A percentile compares a stretch with the other conserved stretches of the same genome.
These are phyloP conservation scores for Geotrichum carabidarum DNA, from an alignment of 1,139 yeast genomes.

Conservation along the genomic window DNA sequence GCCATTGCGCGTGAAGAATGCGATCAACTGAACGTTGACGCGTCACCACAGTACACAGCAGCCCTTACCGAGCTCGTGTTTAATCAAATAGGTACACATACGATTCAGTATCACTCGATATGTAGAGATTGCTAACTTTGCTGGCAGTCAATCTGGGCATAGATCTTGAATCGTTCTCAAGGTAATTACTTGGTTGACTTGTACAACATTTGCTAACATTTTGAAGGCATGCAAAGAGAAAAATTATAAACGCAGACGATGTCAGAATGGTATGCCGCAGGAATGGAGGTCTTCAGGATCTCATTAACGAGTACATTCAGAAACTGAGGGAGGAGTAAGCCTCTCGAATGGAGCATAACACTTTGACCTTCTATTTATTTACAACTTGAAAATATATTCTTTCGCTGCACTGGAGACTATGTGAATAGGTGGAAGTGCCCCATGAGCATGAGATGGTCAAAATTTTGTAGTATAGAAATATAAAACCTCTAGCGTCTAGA, in stretches of 20 bases:
- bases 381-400: too few species aligned
- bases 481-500: not conserved
- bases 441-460: too few species aligned
- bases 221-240: constrained; percentile 32
- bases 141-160: constrained; percentile 26
- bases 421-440: too few species aligned
- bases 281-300: constrained; percentile 30
- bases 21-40: constrained; percentile 24
- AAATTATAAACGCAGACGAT: constrained; percentile 30
- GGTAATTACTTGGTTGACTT: constrained; percentile 18
- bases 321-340: constrained; percentile 14
- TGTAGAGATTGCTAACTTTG: not conserved
- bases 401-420: too few species aligned
- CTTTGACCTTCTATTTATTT: too few species aligned
- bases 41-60: constrained; percentile 33
- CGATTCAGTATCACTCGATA: not conserved
- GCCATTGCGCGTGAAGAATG: constrained; percentile 34
- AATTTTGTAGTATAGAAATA: too few species aligned
- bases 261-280: constrained; percentile 34
- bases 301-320: constrained; percentile 27
- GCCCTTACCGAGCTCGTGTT: constrained; percentile 34
- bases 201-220: not conserved
- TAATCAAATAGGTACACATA: constrained; percentile 29
- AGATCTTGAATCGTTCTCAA: constrained; percentile 32
- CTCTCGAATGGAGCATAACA: too few species aligned